Percentiles rank a stretch among this genome's conserved stretches.
Evolutionary conservation across 1,284 basidiomycete genomes (phyloP).

Genomic region (Cryptococcus hybrid): DNA sequence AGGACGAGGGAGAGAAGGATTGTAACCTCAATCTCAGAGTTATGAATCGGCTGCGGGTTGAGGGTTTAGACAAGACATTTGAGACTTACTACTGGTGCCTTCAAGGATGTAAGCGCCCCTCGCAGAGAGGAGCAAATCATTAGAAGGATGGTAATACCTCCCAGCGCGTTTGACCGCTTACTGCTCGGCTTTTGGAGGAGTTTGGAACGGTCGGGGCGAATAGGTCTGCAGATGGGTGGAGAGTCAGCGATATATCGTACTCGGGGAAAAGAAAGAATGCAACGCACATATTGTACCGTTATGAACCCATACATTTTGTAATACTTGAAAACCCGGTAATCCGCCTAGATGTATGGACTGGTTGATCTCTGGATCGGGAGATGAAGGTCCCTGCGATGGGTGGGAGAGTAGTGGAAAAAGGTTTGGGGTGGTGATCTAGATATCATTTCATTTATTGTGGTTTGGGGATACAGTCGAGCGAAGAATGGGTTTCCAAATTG

Average conservation of each 20-base stretch:
- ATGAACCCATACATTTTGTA: constrained; percentile 23
- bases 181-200: constrained; percentile 10
- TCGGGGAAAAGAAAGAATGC: neutral
- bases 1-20: too few relatives aligned
- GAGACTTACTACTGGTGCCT: constrained; percentile 13
- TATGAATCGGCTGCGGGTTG: too few relatives aligned
- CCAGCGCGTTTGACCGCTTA: constrained; percentile 12
- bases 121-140: constrained; percentile 1
- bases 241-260: neutral
- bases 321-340: constrained; percentile 21
- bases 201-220: constrained; percentile 1
- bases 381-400: too few relatives aligned
- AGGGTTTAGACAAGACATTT: too few relatives aligned
- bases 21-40: too few relatives aligned
- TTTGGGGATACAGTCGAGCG: neutral
- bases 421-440: neutral
- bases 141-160: constrained; percentile 6
- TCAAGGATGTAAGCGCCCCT: constrained; percentile 5
- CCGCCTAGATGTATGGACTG: constrained; percentile 16
- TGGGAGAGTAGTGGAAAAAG: neutral
- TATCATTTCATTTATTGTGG: neutral
- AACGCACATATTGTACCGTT: constrained; percentile 18
- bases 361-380: constrained; percentile 7
- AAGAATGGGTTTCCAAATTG: neutral
- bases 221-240: constrained; percentile 3